phyloP scores from a whole-genome alignment of 2,329 filamentous ascomycete genomes.

The Raffaelea deltoideospora region DNA sequence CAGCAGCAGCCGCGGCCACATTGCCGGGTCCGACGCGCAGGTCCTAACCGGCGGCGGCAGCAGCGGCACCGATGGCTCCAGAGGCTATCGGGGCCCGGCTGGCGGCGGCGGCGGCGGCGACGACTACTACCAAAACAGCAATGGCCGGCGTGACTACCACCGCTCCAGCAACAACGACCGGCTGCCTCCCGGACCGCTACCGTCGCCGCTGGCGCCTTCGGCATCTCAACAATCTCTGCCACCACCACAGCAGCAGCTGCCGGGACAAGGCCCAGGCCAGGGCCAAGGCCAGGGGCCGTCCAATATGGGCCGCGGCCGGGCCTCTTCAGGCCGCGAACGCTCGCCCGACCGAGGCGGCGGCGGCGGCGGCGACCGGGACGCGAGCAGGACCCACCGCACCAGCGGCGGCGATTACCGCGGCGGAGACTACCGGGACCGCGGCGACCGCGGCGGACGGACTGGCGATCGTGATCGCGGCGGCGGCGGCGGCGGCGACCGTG shows the following conservation, averaged over 20 bases:
- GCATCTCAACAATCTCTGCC: too few relatives aligned
- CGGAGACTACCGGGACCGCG: slow-evolving; percentile 18
- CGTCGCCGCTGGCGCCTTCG: neutral
- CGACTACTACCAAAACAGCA: neutral
- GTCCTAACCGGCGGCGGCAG: slow-evolving; percentile 34
- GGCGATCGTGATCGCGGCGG: slow-evolving; percentile 19
- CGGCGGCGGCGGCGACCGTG: slow-evolving; percentile 8
- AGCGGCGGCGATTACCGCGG: neutral
- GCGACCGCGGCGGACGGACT: slow-evolving; percentile 3
- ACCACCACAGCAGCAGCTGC: too few relatives aligned
- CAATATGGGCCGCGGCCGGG: too few relatives aligned
- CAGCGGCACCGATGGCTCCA: slow-evolving; percentile 31
- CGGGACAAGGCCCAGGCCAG: too few relatives aligned
- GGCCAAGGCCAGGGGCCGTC: too few relatives aligned
- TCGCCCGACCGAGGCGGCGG: neutral
- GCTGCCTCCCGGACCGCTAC: too few relatives aligned
- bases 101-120: neutral
- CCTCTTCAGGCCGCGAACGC: too few relatives aligned
- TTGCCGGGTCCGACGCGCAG: slow-evolving; percentile 40
- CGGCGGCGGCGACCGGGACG: slow-evolving; percentile 15
- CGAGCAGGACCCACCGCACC: slow-evolving; percentile 12
- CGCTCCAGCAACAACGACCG: too few relatives aligned
- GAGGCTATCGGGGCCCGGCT: too few relatives aligned
- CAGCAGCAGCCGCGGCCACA: slow-evolving; percentile 18
- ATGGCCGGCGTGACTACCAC: too few relatives aligned